Evolutionary conservation across 345 rosid species (phyloP).

Genomic region (Geranium brycei): DNA sequence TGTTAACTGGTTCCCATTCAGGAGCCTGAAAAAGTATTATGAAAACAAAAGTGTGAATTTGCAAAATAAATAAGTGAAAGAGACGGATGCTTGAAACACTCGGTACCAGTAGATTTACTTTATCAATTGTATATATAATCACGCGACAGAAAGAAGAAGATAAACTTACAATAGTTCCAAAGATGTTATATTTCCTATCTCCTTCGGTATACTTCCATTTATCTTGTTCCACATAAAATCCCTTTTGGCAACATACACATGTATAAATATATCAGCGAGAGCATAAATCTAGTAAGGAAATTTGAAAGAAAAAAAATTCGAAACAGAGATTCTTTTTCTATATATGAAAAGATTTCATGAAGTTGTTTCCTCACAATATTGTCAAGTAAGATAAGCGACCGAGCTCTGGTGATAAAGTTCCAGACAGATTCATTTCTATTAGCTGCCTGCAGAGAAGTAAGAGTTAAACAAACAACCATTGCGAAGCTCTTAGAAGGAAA

Average conservation of each 20-base stretch:
- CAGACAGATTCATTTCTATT: conserved; percentile 58
- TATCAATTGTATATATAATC: background rate
- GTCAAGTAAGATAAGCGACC: conserved; percentile 47
- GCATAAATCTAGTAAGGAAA: background rate
- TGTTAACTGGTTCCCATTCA: conserved; percentile 73
- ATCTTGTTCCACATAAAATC: conserved; percentile 94
- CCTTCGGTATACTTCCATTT: conserved; percentile 74
- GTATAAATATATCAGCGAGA: conserved; percentile 9
- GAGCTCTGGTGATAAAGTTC: conserved; percentile 68
- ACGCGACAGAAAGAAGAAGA: conserved; percentile 1
- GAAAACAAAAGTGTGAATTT: background rate
- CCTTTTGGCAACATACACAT: conserved; percentile 25
- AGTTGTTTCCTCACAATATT: conserved; percentile 44
- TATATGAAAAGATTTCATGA: conserved; percentile 1
- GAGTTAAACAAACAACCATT: background rate
- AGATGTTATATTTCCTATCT: conserved; percentile 68
- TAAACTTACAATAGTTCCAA: conserved; percentile 70
- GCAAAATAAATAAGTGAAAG: background rate
- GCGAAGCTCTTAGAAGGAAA: conserved; percentile 2
- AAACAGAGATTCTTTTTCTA: too few species aligned
- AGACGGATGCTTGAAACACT: background rate
- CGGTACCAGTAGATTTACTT: too few species aligned
- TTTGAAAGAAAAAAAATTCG: background rate
- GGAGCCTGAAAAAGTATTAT: conserved; percentile 40
- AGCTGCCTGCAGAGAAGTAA: conserved; percentile 47